A percentile compares a stretch with the other conserved stretches of the same genome.
Conservation (phyloP, 177 flowering plant genomes). For the Vitis hybrid region DNA sequence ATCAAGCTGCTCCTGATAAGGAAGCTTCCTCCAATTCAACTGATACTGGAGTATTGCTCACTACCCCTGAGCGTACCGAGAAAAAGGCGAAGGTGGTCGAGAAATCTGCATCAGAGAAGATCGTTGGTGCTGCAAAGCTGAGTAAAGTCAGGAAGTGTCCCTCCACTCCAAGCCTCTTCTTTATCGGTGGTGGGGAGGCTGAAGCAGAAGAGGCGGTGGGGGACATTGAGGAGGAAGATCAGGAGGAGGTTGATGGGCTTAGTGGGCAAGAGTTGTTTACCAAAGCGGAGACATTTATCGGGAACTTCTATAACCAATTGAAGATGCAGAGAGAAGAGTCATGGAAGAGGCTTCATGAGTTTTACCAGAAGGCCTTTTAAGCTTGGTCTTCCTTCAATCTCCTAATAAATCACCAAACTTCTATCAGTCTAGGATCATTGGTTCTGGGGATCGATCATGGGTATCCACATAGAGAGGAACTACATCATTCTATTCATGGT, state of each 20-base stretch:
- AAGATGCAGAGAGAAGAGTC: conserved; percentile 82
- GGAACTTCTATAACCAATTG: conserved; percentile 73
- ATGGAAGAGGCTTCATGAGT: conserved; percentile 61
- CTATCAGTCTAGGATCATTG: neutral
- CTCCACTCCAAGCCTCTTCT: conserved; percentile 68
- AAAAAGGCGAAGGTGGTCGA: conserved; percentile 22
- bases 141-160: conserved; percentile 46
- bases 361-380: conserved; percentile 49
- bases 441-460: neutral
- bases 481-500: too few relatives aligned
- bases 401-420: too few relatives aligned
- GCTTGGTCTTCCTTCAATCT: neutral
- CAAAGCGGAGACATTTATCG: conserved; percentile 72
- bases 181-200: conserved; percentile 41
- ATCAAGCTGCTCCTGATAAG: conserved; percentile 13
- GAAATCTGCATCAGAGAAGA: conserved; percentile 39
- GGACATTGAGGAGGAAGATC: conserved; percentile 22
- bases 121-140: conserved; percentile 17
- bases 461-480: too few relatives aligned
- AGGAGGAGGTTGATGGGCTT: conserved; percentile 26
- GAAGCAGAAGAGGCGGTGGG: conserved; percentile 20
- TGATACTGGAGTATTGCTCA: neutral
- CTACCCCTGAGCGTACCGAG: neutral
- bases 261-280: conserved; percentile 57
- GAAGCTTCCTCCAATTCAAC: neutral